These are phyloP conservation scores for Tuber brumale DNA, from an alignment of 495 filamentous ascomycete species.

Conservation along the genomic window DNA sequence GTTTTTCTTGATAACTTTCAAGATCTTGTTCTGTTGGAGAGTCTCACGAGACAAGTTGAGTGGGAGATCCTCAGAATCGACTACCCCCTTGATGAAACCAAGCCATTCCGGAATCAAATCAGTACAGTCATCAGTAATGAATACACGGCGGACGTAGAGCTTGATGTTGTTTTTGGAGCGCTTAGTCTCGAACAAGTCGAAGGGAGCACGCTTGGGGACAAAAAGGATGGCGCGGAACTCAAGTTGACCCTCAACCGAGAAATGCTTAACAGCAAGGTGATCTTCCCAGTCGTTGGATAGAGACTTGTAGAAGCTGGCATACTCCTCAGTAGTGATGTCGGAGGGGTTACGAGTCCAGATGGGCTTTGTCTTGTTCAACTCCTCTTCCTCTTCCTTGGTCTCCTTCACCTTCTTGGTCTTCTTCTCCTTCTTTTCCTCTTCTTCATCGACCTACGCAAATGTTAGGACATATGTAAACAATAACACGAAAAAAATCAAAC, in stretches of 20 bases:
- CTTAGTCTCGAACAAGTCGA: constrained; percentile 99
- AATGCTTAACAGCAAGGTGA: constrained; percentile 98
- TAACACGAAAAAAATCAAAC: background rate
- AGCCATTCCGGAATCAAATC: constrained; percentile 99
- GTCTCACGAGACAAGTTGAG: constrained; percentile 99
- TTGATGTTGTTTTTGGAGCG: constrained; percentile 99
- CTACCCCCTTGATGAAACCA: constrained; percentile 98
- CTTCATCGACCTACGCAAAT: constrained; percentile 59
- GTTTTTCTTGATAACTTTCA: constrained; percentile 99
- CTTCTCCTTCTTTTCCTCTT: constrained; percentile 80
- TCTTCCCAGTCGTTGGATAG: constrained; percentile 99
- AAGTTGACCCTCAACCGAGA: constrained; percentile 99
- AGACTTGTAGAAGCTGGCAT: constrained; percentile 98
- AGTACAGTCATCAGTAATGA: constrained; percentile 99
- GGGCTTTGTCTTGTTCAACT: constrained; percentile 99
- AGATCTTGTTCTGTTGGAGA: constrained; percentile 99
- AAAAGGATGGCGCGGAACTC: constrained; percentile 99
- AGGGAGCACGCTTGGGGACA: constrained; percentile 98
- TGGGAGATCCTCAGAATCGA: constrained; percentile 98
- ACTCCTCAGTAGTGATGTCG: constrained; percentile 95
- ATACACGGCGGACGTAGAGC: constrained; percentile 98
- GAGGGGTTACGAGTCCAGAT: constrained; percentile 98
- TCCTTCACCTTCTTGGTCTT: constrained; percentile 99
- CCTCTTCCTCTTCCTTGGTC: constrained; percentile 95
- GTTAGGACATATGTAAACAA: constrained; percentile 46